Percentiles rank a stretch among this genome's conserved stretches.
These are phyloP conservation scores for Angomonas ambiguus DNA, from an alignment of 208 protist genomes.

Conservation along the genomic window DNA sequence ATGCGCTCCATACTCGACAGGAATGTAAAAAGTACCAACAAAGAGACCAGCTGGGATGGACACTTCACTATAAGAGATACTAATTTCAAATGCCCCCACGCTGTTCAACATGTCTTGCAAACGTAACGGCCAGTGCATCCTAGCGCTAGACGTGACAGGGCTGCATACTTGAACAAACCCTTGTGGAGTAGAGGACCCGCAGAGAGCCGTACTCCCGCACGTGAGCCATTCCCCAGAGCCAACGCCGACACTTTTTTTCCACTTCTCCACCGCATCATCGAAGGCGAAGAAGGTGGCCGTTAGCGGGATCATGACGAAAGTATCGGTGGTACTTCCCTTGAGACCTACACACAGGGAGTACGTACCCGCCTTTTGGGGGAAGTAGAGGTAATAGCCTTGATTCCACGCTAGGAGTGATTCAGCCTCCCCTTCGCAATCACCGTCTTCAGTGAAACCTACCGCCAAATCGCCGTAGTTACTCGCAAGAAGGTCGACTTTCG, in stretches of 20 bases:
- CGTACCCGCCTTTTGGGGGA: constrained; percentile 20
- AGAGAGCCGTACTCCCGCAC: constrained; percentile 35
- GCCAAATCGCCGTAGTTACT: constrained; percentile 22
- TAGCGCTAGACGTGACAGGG: constrained; percentile 11
- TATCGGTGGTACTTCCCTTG: constrained; percentile 19
- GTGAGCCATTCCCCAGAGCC: constrained; percentile 28
- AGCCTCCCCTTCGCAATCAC: constrained; percentile 29
- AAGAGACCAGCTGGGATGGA: constrained; percentile 22
- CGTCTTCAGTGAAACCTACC: constrained; percentile 31
- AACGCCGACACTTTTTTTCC: constrained; percentile 32
- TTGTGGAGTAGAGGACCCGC: constrained; percentile 25
- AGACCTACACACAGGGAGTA: constrained; percentile 37
- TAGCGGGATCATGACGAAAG: constrained; percentile 31
- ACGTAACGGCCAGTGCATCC: constrained; percentile 24
- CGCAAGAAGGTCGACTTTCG: constrained; percentile 14
- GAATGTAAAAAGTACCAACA: constrained; percentile 33
- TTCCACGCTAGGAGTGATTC: constrained; percentile 20
- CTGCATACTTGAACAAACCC: constrained; percentile 38
- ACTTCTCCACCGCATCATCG: constrained; percentile 23
- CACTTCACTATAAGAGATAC: constrained; percentile 25
- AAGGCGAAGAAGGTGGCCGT: constrained; percentile 25
- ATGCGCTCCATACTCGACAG: constrained; percentile 19
- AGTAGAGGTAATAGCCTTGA: constrained; percentile 15
- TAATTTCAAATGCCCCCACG: constrained; percentile 25
- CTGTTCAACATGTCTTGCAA: constrained; percentile 36